These are phyloP conservation scores for Cinnamomum micranthum DNA, from an alignment of 164 flowering plant species.

Conservation along the genomic window DNA sequence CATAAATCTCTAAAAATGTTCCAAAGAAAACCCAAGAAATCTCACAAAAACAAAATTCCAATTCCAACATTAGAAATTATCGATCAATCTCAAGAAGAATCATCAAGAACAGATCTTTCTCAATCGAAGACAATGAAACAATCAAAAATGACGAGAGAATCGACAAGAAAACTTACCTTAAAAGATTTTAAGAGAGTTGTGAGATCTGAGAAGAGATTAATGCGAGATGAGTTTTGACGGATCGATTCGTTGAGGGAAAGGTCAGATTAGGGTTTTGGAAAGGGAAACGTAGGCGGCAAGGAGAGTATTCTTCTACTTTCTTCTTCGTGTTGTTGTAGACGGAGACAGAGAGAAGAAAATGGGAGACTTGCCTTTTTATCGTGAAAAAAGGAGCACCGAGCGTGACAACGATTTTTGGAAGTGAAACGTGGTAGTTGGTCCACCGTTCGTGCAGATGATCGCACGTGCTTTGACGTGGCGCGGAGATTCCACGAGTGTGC, in stretches of 20 bases:
- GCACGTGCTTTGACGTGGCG: neutral
- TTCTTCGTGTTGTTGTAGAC: neutral
- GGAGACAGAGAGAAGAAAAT: neutral
- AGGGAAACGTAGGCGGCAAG: conserved; percentile 3
- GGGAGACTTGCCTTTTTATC: conserved; percentile 4
- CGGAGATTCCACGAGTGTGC: neutral
- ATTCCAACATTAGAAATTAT: too few relatives aligned
- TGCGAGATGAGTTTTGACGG: neutral
- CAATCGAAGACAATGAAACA: neutral
- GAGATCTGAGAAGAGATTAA: neutral
- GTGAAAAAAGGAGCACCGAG: neutral
- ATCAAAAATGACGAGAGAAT: neutral
- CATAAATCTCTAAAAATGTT: neutral
- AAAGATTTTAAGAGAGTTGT: neutral
- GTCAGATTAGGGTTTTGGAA: conserved; percentile 10
- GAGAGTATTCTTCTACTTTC: neutral
- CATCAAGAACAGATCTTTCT: neutral
- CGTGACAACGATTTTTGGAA: conserved; percentile 10
- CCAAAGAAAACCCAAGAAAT: neutral
- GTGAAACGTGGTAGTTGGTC: conserved; percentile 9
- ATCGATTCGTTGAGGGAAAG: neutral
- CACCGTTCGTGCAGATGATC: neutral
- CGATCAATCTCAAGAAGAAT: neutral
- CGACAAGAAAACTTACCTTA: conserved; percentile 9
- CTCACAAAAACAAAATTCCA: neutral